phyloP scores from a whole-genome alignment of 2,329 filamentous ascomycete genomes.

The Colletotrichum navitas region DNA sequence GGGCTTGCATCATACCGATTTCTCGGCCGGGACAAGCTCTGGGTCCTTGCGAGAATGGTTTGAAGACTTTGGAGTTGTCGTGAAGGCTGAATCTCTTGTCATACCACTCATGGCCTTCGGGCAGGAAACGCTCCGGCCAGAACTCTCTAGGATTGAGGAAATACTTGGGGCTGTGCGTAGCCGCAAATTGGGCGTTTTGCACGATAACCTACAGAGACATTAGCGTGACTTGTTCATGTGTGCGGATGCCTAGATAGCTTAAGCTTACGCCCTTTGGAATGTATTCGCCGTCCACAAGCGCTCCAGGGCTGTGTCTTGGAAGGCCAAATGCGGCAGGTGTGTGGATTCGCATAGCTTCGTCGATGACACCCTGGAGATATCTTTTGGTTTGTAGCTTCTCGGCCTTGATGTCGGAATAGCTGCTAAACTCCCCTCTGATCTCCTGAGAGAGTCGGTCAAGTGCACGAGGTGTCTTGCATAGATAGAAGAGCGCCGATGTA shows the following conservation, averaged over 20 bases:
- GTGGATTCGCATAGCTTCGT: background rate
- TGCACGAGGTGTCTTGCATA: background rate
- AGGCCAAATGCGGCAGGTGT: constrained; percentile 7
- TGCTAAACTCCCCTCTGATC: background rate
- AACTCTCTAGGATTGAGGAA: background rate
- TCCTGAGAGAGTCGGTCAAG: background rate
- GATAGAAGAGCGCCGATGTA: background rate
- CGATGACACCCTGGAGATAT: constrained; percentile 4
- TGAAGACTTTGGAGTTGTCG: background rate
- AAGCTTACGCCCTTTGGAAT: constrained; percentile 3
- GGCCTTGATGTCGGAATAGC: background rate
- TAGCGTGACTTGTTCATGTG: background rate
- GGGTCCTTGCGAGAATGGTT: constrained; percentile 1
- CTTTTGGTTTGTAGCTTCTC: background rate
- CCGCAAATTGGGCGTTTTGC: background rate
- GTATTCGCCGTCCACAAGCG: background rate
- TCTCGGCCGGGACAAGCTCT: background rate
- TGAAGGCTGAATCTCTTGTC: background rate
- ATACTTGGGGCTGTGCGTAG: background rate
- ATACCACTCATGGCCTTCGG: background rate
- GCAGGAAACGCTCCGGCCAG: background rate
- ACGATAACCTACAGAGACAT: background rate
- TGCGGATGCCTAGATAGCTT: accelerated
- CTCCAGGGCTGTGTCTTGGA: constrained; percentile 6
- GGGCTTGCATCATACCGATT: background rate